Base-by-base conservation (phyloP, 1,284 basidiomycete genomes). In the Vanrija sp. region DNA sequence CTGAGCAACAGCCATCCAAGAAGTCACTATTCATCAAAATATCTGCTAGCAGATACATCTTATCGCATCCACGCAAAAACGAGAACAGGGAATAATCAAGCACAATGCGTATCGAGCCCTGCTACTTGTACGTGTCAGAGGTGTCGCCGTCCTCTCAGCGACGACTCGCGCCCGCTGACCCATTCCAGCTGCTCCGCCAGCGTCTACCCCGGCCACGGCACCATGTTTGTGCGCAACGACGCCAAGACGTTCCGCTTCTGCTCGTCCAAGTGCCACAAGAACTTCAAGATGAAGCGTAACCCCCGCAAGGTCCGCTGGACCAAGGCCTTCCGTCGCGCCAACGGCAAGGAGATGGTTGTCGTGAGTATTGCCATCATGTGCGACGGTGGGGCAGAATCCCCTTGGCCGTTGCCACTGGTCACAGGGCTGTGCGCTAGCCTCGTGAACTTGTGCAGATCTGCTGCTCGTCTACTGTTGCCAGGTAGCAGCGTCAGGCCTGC, bases 231-330 rank as follows among this genome's bases (percentile, higher is more conserved):
- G 57, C 83, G 94, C 61, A 98, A 98, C 77, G 94, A 98, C 78
- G 85, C 91, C 54, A 97, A 98, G 80, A 86, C 91, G 61, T 98
- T 97, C 79, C 83, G 93, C 50, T 97, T 98, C 78, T 98, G 94
- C 77, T 89, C 91, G 15, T 93, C 91, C 72, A 97, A 97, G 88
- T 98, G 92, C 74, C 90, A 95, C 77, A 97, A 97, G 79, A 97
- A 96, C 79, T 97, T 97, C 85, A 97, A 97, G 80, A 97, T 99
- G 95, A 99, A 98, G 82, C 88, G 96, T 49, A 99, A 99, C 80
- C 96, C 96, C 47, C 86, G 96, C 63, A 99, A 99, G 80, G 94
- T 99, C 49, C 85, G 91, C 69, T 99, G 96, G 96, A 99, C 96
- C 52, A 99, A 99, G 79, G 96, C 96, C 16, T 99, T 99, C 85